Evolutionary conservation across 2,329 filamentous ascomycete species (phyloP), one percentile per base, ranked within the genome.

Genomic region (Claviceps citrina): DNA sequence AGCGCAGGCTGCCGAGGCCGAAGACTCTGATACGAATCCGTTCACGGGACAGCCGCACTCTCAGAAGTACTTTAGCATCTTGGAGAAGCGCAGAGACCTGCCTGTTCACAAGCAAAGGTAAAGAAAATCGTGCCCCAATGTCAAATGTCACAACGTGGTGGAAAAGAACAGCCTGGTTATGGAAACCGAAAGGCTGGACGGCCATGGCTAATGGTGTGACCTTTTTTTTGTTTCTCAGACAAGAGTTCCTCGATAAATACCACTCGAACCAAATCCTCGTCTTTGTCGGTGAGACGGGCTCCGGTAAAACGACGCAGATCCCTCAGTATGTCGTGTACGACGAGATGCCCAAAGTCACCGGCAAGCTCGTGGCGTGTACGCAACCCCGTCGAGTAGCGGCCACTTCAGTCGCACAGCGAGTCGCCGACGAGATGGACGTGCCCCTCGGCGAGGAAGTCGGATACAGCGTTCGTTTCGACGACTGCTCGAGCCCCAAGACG

Each of bases 401-500:
- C 54, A 98, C 95, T 86, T 95, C 87, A 35, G 91, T 98, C 15
- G 91, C 91, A 27, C 85, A 96, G 64, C 89, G 91, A 81, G 91
- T 98, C 25, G 86, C 93, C 22, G 78, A 94, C 55, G 91, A 98
- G 65, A 81, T 98, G 71, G 91, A 96, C 56, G 89, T 95, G 49
- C 77, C 73, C 44, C 72, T 98, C 20, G 91, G 91, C 44, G 78
- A 95, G 49, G 89, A 96, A 63, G 87, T 98, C 41, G 91, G 91
- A 61, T 98, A 96, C 67, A 96, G 84, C 60, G 96, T 98, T 59
- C 85, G 91, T 69, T 98, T 98, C 62, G 93, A 98, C 63, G 91
- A 98, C 60, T 83, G 78, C 66, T 96, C 91, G 1, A 75, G 82
- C 38, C 76, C 78, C 43, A 86, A 84, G 61, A 98, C 91, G 1